phyloP scores from a whole-genome alignment of 805 yeast species.

The Wickerhamiella occidentalis region DNA sequence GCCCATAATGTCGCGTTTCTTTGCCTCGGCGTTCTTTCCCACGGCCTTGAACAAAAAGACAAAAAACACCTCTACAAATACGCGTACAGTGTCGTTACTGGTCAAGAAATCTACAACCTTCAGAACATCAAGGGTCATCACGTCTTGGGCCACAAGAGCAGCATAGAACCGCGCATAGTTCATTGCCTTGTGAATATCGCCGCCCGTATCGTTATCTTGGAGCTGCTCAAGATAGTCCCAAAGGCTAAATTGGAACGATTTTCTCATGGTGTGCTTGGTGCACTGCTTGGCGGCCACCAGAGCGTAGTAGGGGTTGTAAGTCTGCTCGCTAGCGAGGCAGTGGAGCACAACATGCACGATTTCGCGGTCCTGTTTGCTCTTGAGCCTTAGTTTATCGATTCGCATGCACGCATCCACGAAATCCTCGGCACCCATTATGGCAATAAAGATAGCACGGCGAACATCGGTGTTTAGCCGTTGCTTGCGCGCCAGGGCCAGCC shows the following conservation, averaged over 20 bases:
- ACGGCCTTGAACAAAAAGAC: conserved; percentile 53
- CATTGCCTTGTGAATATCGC: conserved; percentile 40
- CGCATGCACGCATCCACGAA: conserved; percentile 77
- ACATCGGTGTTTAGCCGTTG: conserved; percentile 94
- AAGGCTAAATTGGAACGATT: conserved; percentile 74
- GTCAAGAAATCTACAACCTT: conserved; percentile 64
- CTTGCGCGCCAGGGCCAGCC: conserved; percentile 72
- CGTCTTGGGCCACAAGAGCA: conserved; percentile 55
- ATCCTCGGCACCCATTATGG: conserved; percentile 91
- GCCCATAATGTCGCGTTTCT: conserved; percentile 17
- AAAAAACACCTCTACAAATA: conserved; percentile 64
- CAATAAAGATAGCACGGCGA: conserved; percentile 84
- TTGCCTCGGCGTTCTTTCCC: conserved; percentile 32
- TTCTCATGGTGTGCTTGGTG: conserved; percentile 54
- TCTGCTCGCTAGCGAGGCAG: conserved; percentile 71
- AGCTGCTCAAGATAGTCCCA: conserved; percentile 77
- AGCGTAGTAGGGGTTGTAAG: conserved; percentile 84
- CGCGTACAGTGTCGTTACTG: conserved; percentile 43
- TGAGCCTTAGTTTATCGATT: conserved; percentile 65
- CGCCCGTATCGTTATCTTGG: conserved; percentile 35
- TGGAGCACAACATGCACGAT: conserved; percentile 76
- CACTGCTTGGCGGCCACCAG: conserved; percentile 66
- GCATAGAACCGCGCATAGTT: conserved; percentile 80
- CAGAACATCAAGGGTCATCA: conserved; percentile 59
- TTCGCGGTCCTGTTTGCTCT: conserved; percentile 70